A percentile compares a stretch with the other conserved stretches of the same genome.
These are phyloP conservation scores for Syzygium oleosum DNA, from an alignment of 345 rosid species.

Conservation along the genomic window DNA sequence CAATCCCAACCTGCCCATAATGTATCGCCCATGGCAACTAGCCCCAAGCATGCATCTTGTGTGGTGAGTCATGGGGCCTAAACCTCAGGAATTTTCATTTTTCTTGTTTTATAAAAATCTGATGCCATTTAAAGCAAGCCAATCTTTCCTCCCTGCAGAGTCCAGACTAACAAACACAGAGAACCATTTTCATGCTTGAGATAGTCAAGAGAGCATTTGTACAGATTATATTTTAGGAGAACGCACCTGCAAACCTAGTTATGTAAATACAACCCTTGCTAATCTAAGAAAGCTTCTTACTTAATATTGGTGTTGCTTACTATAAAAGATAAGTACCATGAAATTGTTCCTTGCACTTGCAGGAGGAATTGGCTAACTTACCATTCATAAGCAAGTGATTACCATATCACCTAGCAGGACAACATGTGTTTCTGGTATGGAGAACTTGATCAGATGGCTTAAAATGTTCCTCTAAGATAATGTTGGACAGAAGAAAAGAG, in stretches of 20 bases:
- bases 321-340: neutral
- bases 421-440: neutral
- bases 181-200: neutral
- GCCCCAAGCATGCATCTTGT: neutral
- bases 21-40: neutral
- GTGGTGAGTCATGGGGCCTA: neutral
- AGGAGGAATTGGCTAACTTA: neutral
- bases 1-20: neutral
- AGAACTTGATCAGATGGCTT: neutral
- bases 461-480: neutral
- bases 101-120: neutral
- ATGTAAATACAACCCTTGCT: neutral
- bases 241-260: neutral
- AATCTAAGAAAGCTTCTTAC: neutral
- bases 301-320: neutral
- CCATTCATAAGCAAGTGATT: neutral
- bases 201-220: neutral
- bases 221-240: neutral
- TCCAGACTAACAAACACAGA: neutral
- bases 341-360: neutral
- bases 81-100: neutral
- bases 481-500: neutral
- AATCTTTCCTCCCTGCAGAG: neutral
- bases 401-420: neutral
- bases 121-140: neutral